A percentile compares a stretch with the other conserved stretches of the same genome.
Evolutionary conservation across 2,329 filamentous ascomycete species (phyloP).

Genomic region (Pseudocercospora pini-densiflorae): DNA sequence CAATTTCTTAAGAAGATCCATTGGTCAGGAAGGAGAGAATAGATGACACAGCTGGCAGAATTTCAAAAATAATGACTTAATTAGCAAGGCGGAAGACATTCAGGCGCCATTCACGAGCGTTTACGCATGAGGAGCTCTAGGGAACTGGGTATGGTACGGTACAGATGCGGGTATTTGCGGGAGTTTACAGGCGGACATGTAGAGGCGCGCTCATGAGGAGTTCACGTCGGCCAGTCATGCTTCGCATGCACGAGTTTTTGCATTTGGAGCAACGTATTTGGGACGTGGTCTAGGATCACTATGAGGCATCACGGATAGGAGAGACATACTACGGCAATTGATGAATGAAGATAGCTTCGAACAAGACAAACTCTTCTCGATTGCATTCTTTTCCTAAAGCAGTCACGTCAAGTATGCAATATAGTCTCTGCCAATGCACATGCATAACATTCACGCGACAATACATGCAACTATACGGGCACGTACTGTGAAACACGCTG

Average conservation of each 20-base stretch:
- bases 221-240: conserved; percentile 13
- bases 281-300: conserved; percentile 10
- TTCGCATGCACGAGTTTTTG: conserved; percentile 10
- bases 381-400: background rate
- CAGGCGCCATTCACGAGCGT: conserved; percentile 19
- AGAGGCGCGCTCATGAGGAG: conserved; percentile 15
- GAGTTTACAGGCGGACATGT: conserved; percentile 24
- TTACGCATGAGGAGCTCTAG: conserved; percentile 15
- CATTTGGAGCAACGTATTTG: conserved; percentile 11
- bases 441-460: background rate
- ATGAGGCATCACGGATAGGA: conserved; percentile 12
- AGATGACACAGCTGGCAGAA: conserved; percentile 2
- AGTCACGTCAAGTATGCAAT: background rate
- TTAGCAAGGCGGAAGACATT: background rate
- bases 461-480: background rate
- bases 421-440: no score
- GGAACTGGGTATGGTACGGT: conserved; percentile 13
- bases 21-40: background rate
- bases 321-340: conserved; percentile 12
- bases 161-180: conserved; percentile 16
- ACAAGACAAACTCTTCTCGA: background rate
- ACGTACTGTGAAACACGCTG: background rate
- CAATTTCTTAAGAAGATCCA: conserved; percentile 15
- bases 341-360: conserved; percentile 1
- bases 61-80: conserved; percentile 5